phyloP scores from a whole-genome alignment of 2,329 filamentous ascomycete species.

The Xylogone sp. region DNA sequence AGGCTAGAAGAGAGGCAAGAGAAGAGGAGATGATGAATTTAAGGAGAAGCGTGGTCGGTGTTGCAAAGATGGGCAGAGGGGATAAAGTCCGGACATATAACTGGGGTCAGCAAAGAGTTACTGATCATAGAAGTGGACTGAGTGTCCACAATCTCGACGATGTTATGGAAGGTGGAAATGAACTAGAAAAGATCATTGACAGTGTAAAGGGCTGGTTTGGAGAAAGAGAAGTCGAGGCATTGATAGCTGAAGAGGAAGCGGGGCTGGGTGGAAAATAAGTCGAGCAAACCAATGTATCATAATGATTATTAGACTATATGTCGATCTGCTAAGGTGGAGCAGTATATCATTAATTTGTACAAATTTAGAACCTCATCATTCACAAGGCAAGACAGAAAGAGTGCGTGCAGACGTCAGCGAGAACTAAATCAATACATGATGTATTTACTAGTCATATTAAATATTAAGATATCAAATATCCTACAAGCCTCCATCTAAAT shows the following conservation, averaged over 20 bases:
- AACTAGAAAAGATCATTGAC: conserved; percentile 62
- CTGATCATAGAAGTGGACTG: conserved; percentile 66
- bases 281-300: background rate
- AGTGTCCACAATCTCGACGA: conserved; percentile 63
- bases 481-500: conserved; percentile 26
- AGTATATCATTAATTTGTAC: no score
- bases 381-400: no score
- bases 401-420: no score
- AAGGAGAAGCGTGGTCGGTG: conserved; percentile 73
- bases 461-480: background rate
- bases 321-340: no score
- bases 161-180: conserved; percentile 61
- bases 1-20: conserved; percentile 72
- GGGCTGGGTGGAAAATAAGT: conserved; percentile 7
- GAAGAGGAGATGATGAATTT: conserved; percentile 76
- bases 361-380: no score
- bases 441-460: no score
- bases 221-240: conserved; percentile 59
- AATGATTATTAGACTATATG: background rate
- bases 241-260: conserved; percentile 48
- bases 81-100: conserved; percentile 88
- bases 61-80: conserved; percentile 79
- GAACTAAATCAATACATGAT: background rate
- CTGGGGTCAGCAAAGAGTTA: conserved; percentile 65
- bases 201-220: conserved; percentile 65